Evolutionary conservation across 805 yeast species (phyloP).

Genomic region (Wickerhamiella brachini): DNA sequence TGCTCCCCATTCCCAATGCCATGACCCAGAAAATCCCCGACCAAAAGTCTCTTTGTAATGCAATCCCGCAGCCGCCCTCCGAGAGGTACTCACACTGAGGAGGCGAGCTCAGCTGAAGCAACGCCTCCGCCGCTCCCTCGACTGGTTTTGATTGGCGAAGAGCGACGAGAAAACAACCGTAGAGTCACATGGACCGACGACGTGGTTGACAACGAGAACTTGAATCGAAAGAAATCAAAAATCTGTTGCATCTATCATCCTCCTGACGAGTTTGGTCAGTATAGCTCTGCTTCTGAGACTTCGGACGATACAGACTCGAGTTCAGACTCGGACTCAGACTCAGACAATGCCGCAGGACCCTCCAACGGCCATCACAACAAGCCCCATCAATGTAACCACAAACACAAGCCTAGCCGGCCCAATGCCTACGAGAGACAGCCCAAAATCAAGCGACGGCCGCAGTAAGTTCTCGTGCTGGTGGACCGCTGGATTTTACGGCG

Average conservation of each 20-base stretch:
- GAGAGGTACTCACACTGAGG: not conserved
- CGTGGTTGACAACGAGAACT: slow-evolving; percentile 77
- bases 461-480: not conserved
- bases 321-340: slow-evolving; percentile 31
- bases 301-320: slow-evolving; percentile 23
- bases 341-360: slow-evolving; percentile 22
- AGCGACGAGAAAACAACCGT: slow-evolving; percentile 20
- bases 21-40: too few relatives aligned
- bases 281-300: slow-evolving; percentile 22
- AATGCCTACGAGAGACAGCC: slow-evolving; percentile 91
- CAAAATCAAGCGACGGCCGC: slow-evolving; percentile 5
- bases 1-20: too few relatives aligned
- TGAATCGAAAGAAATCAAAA: slow-evolving; percentile 81
- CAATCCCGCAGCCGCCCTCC: not conserved
- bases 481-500: too few relatives aligned
- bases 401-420: slow-evolving; percentile 33
- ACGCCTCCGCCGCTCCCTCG: not conserved
- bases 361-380: not conserved
- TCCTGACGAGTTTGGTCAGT: slow-evolving; percentile 18
- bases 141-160: not conserved
- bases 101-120: not conserved
- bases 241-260: slow-evolving; percentile 56
- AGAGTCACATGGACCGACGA: slow-evolving; percentile 76
- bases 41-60: not conserved
- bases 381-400: slow-evolving; percentile 12